phyloP scores from a whole-genome alignment of 495 filamentous ascomycete species.

The Poronia punctata region DNA sequence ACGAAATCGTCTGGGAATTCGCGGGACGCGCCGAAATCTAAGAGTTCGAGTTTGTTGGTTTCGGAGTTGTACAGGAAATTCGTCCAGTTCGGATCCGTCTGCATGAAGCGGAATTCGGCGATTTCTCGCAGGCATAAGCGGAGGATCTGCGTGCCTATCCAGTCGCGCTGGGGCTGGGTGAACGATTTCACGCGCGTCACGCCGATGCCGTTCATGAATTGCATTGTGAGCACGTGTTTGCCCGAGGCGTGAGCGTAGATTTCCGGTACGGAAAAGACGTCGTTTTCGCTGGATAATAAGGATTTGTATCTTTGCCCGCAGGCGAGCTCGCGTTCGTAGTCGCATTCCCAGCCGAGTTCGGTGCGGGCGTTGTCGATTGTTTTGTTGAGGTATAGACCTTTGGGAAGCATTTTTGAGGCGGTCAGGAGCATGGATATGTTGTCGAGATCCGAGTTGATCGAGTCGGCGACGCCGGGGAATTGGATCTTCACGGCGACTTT shows the following conservation, averaged over 20 bases:
- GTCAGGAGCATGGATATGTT: slow-evolving; percentile 87
- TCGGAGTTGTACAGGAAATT: slow-evolving; percentile 87
- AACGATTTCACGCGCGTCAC: slow-evolving; percentile 75
- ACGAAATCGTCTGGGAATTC: slow-evolving; percentile 80
- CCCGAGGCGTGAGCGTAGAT: slow-evolving; percentile 76
- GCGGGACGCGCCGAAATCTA: slow-evolving; percentile 91
- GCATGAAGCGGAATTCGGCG: slow-evolving; percentile 92
- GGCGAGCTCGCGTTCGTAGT: slow-evolving; percentile 83
- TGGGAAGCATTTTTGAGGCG: slow-evolving; percentile 80
- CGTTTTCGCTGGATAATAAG: slow-evolving; percentile 60
- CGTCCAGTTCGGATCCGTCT: slow-evolving; percentile 99
- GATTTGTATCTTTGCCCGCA: slow-evolving; percentile 66
- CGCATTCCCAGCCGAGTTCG: slow-evolving; percentile 94
- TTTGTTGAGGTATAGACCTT: slow-evolving; percentile 89
- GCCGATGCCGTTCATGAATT: slow-evolving; percentile 78
- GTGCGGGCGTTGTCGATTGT: slow-evolving; percentile 94
- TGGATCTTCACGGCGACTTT: slow-evolving; percentile 92
- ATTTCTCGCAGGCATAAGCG: slow-evolving; percentile 92
- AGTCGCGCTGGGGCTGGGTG: slow-evolving; percentile 77
- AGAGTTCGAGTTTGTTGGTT: slow-evolving; percentile 72
- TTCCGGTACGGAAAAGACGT: slow-evolving; percentile 71
- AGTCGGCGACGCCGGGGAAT: slow-evolving; percentile 93
- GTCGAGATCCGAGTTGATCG: slow-evolving; percentile 90
- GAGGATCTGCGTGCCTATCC: slow-evolving; percentile 87
- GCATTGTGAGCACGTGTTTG: slow-evolving; percentile 85